Base-by-base conservation (phyloP, 192 early-diverging fungal species). In the Thamnidium elegans region DNA sequence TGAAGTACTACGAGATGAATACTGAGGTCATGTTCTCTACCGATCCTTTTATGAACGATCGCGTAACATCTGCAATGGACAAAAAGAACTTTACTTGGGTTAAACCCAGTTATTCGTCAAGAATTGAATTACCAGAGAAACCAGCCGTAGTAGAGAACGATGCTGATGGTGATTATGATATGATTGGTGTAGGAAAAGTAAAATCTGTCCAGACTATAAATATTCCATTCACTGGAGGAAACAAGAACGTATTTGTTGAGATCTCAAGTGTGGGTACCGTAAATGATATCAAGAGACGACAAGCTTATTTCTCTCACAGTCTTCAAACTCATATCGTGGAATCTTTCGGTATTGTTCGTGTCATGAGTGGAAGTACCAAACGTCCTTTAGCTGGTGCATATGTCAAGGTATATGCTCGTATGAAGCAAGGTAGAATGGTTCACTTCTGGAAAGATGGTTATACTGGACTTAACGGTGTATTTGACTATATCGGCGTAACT, bases 401-500 rank as follows among this genome's bases (percentile, higher is more conserved):
- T 65, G 71, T 82, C 15, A 79, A 82, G 56, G 78, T 78, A 1
- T 82, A 82, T 61, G 78, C 71, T 21, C 55, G 68, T 48, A 43
- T 74, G 63, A 73, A 71, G 50, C 23, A 46, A 8, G 17, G 7
- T 34, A 63, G 56, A 7, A 48, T 53, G 23, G 69, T 69, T 1
- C n/a, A 54, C 4, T 82, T 82, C 58, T 82, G 78, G 81, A 79
- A 79, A 59, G 81, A 82, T 48, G 81, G 81, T 9, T 79, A 82
- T 20, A 82, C 81, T 9, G 74, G 71, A n/a, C 26, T 82, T 19
- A 73, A 76, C 11, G 81, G 81, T n/a, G 68, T 71, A 42, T 82
- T 82, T 50, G 74, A 75, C 7, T 82, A 82, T 52, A 63, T 77
- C 8, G 65, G 50, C 5, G 74, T 80, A 9, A 78, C 78, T 7